These are phyloP conservation scores for Trichaptum fuscoviolaceum DNA, from an alignment of 768 basidiomycete species.

Conservation along the genomic window DNA sequence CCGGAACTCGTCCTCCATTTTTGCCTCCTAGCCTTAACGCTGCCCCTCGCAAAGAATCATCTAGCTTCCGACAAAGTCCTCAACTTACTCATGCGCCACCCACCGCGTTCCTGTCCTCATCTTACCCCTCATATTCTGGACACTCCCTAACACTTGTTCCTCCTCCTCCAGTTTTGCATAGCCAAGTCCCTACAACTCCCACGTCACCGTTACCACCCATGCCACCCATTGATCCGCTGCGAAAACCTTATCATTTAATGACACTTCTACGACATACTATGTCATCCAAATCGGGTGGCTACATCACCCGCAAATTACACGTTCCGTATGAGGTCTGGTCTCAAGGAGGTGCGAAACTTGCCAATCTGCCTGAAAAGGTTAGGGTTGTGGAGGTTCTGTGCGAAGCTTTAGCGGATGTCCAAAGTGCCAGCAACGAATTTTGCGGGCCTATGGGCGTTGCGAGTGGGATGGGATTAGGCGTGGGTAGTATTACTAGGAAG, in stretches of 20 bases:
- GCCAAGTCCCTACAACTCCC: constrained; percentile 66
- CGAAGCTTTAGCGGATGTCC: constrained; percentile 75
- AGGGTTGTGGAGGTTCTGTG: constrained; percentile 77
- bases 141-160: constrained; percentile 34
- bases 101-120: constrained; percentile 43
- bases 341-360: constrained; percentile 81
- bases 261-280: constrained; percentile 72
- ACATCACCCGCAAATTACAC: constrained; percentile 79
- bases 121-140: constrained; percentile 20
- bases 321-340: constrained; percentile 91
- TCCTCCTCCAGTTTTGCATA: constrained; percentile 43
- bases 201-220: constrained; percentile 71
- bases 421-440: constrained; percentile 61
- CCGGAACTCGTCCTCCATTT: not conserved
- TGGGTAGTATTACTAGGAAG: constrained; percentile 68
- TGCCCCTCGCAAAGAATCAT: constrained; percentile 51
- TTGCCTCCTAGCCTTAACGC: constrained; percentile 8
- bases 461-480: constrained; percentile 67
- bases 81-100: constrained; percentile 38
- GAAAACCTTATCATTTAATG: constrained; percentile 93
- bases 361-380: constrained; percentile 78
- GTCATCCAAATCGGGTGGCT: constrained; percentile 76
- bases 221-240: constrained; percentile 65
- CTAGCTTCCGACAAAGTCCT: constrained; percentile 50
- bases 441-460: constrained; percentile 79